Evolutionary conservation across 257 asterid genomes (phyloP), one percentile per base, ranked within the genome.

Genomic region (Knoxia roxburghii): DNA sequence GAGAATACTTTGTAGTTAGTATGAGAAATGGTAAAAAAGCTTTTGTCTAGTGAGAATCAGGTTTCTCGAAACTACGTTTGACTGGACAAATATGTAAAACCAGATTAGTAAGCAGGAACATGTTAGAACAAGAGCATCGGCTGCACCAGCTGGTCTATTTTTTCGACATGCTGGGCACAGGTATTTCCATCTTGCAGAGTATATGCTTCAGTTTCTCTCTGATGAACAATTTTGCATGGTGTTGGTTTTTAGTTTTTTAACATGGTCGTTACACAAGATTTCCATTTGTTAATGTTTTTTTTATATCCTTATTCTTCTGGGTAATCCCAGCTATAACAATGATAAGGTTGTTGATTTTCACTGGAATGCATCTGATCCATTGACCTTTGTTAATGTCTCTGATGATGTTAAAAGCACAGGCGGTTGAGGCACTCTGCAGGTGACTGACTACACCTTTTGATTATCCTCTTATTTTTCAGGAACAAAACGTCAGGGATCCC

Each of bases 271-370:
- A 2, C 23, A 13, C 8, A 20, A 24, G 65, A n/a, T 37, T 11
- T 20, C 17, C 35, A 13, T 7, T 1, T 6, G 49, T 45, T 14
- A 35, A 60, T n/a, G 39, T 32, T 60, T 30, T 10, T 8, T 48
- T 24, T 13, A 64, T 30, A 20, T 29, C 41, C 69, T 26, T 1
- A 24, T 30, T 27, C 46, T 29, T 65, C 27, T 61, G 39, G 49
- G 41, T n/a, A 69, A 73, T 62, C 69, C 50, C 55, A 60, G 65
- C 60, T 68, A 39, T 48, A 40, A 64, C 83, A 94, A 97, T 91
- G 97, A 90, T 72, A 94, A 90, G 82, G 93, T 94, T 67, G 99
- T 94, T n/a, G 99, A 94, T 66, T 94, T 94, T 73, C 97, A 94
- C 72, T 94, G 99, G 99, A 90, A 94, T 64, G 83, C 90, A 39